Base-by-base conservation (phyloP, 495 filamentous ascomycete species). In the Penicillium nucicola region DNA sequence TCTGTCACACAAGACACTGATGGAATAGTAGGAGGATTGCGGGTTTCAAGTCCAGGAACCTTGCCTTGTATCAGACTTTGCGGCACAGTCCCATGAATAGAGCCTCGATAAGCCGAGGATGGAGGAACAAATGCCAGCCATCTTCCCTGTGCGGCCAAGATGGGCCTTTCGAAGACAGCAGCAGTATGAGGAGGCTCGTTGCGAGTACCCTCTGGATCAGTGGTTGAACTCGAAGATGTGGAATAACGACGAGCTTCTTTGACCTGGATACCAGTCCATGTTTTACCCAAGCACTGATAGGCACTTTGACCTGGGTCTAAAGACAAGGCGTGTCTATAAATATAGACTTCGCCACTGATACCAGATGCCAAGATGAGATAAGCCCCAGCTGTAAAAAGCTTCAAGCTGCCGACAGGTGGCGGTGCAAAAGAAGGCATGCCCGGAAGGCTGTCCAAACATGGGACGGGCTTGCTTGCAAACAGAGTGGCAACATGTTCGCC, bases 41-140 rank as follows among this genome's bases (percentile, higher is more conserved):
- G 77, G 23, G 82, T 83, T 28, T 83, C 71, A 15, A 96, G 60
- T 3, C 88, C 87, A 6, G 85, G 83, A 38, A 79, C 77, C 53
- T 81, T 84, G 10, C 75, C 79, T 37, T 72, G 70, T 4, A 64
- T 50, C 42, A 71, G 66, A 56, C 52, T 52, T 31, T 62, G 62
- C 38, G 60, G 72, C 67, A 82, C 55, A 64, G 65, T 68, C 41
- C 78, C 90, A 33, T 85, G 80, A 22, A 93, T 74, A 2, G 90
- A 84, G 36, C 82, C 76, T 47, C 84, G 77, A 13, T 85, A 84
- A 1, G 88, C 84, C 12, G 86, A 77, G 13, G 66, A 66, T 3
- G 92, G 87, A 19, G 92, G 90, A 35, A 88, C 87, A 50, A 90
- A 84, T 22, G 90, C 90, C 22, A 98, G 70, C 89, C 89, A 97